Conservation (phyloP, 2,329 filamentous ascomycete species). For the Phaeosphaeria sp. region DNA sequence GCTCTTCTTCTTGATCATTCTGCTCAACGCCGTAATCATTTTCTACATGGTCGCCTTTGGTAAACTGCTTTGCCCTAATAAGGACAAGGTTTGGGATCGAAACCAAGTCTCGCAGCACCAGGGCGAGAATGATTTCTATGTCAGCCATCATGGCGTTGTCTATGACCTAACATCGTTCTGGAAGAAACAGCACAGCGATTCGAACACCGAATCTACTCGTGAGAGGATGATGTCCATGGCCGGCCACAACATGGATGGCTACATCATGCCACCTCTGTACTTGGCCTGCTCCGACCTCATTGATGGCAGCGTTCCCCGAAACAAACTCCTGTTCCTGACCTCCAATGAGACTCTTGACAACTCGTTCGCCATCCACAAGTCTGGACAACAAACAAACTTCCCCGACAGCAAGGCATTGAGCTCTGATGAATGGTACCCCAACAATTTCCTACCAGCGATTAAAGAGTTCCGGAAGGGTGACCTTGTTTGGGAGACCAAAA, state of each 20-base stretch:
- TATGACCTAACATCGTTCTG: conserved; percentile 94
- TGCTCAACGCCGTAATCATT: conserved; percentile 81
- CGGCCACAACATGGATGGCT: conserved; percentile 80
- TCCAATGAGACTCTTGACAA: conserved; percentile 69
- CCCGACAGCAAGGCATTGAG: conserved; percentile 62
- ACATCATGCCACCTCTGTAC: conserved; percentile 81
- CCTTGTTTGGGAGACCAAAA: conserved; percentile 71
- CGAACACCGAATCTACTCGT: conserved; percentile 63
- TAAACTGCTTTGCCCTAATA: conserved; percentile 84
- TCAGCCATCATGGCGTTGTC: conserved; percentile 84
- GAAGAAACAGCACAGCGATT: conserved; percentile 83
- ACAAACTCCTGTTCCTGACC: conserved; percentile 62
- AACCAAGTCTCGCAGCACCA: conserved; percentile 74
- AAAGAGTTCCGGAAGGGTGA: conserved; percentile 87
- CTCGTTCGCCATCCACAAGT: conserved; percentile 69
- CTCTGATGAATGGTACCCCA: conserved; percentile 76
- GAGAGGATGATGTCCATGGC: conserved; percentile 77
- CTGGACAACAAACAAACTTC: conserved; percentile 67
- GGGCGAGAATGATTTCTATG: conserved; percentile 80
- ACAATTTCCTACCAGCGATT: conserved; percentile 77
- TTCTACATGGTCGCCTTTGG: conserved; percentile 95
- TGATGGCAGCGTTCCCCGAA: conserved; percentile 40
- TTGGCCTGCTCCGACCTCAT: conserved; percentile 78
- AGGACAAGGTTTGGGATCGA: conserved; percentile 83
- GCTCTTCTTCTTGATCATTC: conserved; percentile 76